A percentile compares a stretch with the other conserved stretches of the same genome.
Evolutionary conservation across 306 rosid species (phyloP).

Genomic region (Alnus glutinosa): DNA sequence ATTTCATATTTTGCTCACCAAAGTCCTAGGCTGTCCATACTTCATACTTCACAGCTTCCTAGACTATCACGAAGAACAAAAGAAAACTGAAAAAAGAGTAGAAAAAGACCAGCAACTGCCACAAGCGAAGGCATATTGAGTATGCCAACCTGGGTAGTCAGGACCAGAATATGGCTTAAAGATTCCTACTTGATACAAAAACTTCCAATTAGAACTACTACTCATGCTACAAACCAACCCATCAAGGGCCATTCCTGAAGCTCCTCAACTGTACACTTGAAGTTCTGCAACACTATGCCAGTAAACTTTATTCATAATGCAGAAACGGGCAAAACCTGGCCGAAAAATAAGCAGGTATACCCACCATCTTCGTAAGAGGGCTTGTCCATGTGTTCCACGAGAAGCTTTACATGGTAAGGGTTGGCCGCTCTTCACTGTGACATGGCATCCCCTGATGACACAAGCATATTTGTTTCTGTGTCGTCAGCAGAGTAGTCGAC

Average conservation of each 20-base stretch:
- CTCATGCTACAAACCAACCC: constrained; percentile 39
- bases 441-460: constrained; percentile 37
- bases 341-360: constrained; percentile 45
- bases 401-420: constrained; percentile 30
- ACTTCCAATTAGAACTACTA: constrained; percentile 24
- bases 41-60: constrained; percentile 2
- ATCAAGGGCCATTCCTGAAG: constrained; percentile 28
- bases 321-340: constrained; percentile 39
- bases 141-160: constrained; percentile 57
- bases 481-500: constrained; percentile 40
- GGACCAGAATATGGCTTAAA: constrained; percentile 30
- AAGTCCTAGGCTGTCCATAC: constrained; percentile 3
- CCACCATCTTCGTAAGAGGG: constrained; percentile 29
- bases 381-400: constrained; percentile 26
- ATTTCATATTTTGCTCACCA: constrained; percentile 1
- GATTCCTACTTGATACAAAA: constrained; percentile 32
- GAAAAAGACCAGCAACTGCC: constrained; percentile 41
- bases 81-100: background rate
- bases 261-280: constrained; percentile 35
- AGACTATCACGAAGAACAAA: constrained; percentile 3
- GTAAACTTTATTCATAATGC: constrained; percentile 18
- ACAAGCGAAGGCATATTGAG: constrained; percentile 42
- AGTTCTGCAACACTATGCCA: constrained; percentile 33
- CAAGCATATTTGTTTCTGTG: constrained; percentile 27
- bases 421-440: constrained; percentile 30